These are phyloP conservation scores for Mortierella sp. DNA, from an alignment of 371 early-diverging fungal genomes.

Conservation along the genomic window DNA sequence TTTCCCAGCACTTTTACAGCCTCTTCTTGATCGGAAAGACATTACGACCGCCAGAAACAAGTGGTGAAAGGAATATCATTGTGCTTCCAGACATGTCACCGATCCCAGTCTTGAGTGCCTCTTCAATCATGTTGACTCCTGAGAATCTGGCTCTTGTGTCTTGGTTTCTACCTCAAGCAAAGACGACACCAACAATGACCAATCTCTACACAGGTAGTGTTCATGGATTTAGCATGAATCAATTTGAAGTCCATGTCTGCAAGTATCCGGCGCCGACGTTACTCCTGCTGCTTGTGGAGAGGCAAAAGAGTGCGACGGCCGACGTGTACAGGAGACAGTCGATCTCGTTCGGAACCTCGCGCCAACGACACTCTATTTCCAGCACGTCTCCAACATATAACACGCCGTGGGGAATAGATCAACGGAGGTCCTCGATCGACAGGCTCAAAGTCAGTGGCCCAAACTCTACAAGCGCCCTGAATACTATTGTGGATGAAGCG, in stretches of 20 bases:
- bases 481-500: too few relatives aligned
- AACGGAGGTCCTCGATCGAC: constrained; percentile 21
- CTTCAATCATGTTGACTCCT: constrained; percentile 58
- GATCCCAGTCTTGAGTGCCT: constrained; percentile 25
- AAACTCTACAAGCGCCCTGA: too few relatives aligned
- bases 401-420: constrained; percentile 11
- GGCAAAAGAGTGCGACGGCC: constrained; percentile 13
- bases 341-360: constrained; percentile 27
- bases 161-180: constrained; percentile 60
- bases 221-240: constrained; percentile 76
- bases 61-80: background rate
- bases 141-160: constrained; percentile 58
- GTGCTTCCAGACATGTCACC: constrained; percentile 24
- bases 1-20: constrained; percentile 62
- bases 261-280: constrained; percentile 75
- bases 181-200: constrained; percentile 22
- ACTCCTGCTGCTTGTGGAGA: constrained; percentile 60
- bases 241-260: constrained; percentile 71
- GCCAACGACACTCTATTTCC: constrained; percentile 25
- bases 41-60: constrained; percentile 3
- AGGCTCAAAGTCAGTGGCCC: constrained; percentile 5
- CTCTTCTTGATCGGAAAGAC: constrained; percentile 57
- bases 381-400: constrained; percentile 22
- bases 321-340: constrained; percentile 22
- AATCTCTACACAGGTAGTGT: constrained; percentile 63